phyloP scores from a whole-genome alignment of 371 early-diverging fungal species.

The Batrachochytrium dendrobatidis region DNA sequence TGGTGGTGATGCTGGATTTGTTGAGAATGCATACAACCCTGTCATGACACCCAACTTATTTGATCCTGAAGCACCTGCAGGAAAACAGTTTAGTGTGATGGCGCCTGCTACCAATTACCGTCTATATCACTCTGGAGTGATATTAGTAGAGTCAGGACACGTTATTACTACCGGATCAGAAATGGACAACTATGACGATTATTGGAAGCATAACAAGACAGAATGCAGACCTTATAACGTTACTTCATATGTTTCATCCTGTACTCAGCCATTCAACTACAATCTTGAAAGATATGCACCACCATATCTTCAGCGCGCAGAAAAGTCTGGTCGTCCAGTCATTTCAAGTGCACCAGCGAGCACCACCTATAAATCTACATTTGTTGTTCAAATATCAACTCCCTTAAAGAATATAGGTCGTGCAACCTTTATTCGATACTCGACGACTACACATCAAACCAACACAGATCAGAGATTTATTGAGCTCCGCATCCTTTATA shows the following conservation, averaged over 20 bases:
- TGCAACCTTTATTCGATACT: slow-evolving; percentile 27
- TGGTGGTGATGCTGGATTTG: slow-evolving; percentile 30
- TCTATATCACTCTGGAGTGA: slow-evolving; percentile 28
- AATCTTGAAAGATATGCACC: slow-evolving; percentile 29
- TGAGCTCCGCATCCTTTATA: slow-evolving; percentile 23
- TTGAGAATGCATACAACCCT: slow-evolving; percentile 19
- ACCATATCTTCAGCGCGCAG: slow-evolving; percentile 21
- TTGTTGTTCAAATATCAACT: slow-evolving; percentile 10
- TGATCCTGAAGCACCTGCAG: slow-evolving; percentile 17
- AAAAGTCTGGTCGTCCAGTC: slow-evolving; percentile 9
- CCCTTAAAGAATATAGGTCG: slow-evolving; percentile 4
- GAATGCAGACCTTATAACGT: background rate
- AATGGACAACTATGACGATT: slow-evolving; percentile 25
- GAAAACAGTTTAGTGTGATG: slow-evolving; percentile 13
- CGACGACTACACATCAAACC: slow-evolving; percentile 32
- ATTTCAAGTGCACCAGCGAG: slow-evolving; percentile 10
- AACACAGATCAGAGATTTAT: slow-evolving; percentile 38
- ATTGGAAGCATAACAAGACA: slow-evolving; percentile 6
- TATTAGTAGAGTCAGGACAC: slow-evolving; percentile 20
- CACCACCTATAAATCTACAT: slow-evolving; percentile 17
- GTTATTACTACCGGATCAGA: slow-evolving; percentile 32
- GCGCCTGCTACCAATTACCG: slow-evolving; percentile 15
- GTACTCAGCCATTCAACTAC: slow-evolving; percentile 23
- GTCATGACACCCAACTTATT: slow-evolving; percentile 20
- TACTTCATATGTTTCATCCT: background rate